Base-by-base conservation (phyloP, 768 basidiomycete genomes). In the Daedaleopsis nitida region DNA sequence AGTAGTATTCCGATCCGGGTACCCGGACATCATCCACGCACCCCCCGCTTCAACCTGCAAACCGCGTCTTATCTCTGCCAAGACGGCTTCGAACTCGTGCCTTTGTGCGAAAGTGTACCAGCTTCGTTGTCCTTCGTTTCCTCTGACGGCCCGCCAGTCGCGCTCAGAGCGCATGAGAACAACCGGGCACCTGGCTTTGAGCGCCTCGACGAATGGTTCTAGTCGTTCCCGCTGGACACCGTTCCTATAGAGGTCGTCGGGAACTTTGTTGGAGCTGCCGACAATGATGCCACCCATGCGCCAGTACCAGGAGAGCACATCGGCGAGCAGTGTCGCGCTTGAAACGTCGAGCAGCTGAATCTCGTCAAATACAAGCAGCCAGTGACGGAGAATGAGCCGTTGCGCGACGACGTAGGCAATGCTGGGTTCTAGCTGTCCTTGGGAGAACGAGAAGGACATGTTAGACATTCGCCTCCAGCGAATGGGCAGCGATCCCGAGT, bases 291-390 rank as follows among this genome's bases (percentile, higher is more conserved):
- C 84, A 17, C 84, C 85, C 70, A 88, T 76, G 6, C 84, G 76
- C 85, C 84, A 86, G 66, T 82, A 86, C 83, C 83, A 86, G 13
- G 82, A 80, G 16, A 86, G 69, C 6, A 86, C 83, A 59, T 81
- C 79, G 8, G 78, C 77, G 5, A 81, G 73, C 1, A 83, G 73
- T 8, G 76, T 76, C 1, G 86, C 84, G 35, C 83, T 83, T 0
- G 84, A 84, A 1, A 85, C 82, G 68, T 86, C 85, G 7, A 86
- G 78, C 6, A 86, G 77, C 68, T 86, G 86, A 2, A 86, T 72
- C 70, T 87, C 83, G 63, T 86, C 84, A 69, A 86, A 85, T 21
- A 81, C 80, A 32, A 83, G 75, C 7, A 83, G 72, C 78, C 81
- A 83, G 39, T 82, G 80, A 8, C 66, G 67, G n/a, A 80, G 74